Conservation (phyloP, 805 yeast genomes). For the Zygoascus ofunaensis region DNA sequence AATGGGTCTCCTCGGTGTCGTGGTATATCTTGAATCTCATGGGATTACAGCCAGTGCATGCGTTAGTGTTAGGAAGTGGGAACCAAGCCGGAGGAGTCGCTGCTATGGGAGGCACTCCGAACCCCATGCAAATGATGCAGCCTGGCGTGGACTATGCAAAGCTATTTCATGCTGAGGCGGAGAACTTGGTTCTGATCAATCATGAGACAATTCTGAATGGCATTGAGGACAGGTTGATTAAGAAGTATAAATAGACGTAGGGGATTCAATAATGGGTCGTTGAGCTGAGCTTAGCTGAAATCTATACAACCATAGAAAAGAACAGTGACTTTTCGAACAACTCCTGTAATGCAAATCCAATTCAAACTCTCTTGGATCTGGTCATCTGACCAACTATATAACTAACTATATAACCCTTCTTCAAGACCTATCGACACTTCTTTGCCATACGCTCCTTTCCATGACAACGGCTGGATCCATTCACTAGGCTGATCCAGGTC, state of each 20-base stretch:
- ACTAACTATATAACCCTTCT: slow-evolving; percentile 61
- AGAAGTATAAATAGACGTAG: slow-evolving; percentile 4
- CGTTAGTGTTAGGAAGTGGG: slow-evolving; percentile 49
- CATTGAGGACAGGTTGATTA: slow-evolving; percentile 47
- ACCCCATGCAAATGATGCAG: slow-evolving; percentile 38
- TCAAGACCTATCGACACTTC: slow-evolving; percentile 61
- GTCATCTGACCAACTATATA: no score
- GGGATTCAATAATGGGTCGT: no score
- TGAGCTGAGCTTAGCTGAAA: no score
- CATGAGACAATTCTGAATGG: slow-evolving; percentile 49
- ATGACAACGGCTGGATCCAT: slow-evolving; percentile 59
- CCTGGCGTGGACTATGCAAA: slow-evolving; percentile 45
- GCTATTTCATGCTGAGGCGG: slow-evolving; percentile 60
- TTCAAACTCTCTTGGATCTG: no score
- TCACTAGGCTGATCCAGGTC: slow-evolving; percentile 10
- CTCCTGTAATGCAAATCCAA: no score
- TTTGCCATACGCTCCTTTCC: slow-evolving; percentile 81
- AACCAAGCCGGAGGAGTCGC: slow-evolving; percentile 26
- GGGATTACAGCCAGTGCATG: slow-evolving; percentile 73
- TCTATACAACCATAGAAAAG: no score
- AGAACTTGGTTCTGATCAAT: slow-evolving; percentile 55
- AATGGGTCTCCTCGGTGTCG: slow-evolving; percentile 89
- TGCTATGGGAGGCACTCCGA: slow-evolving; percentile 18
- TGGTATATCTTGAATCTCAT: slow-evolving; percentile 89
- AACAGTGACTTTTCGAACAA: no score